These are phyloP conservation scores for Pterula multifida DNA, from an alignment of 1,284 basidiomycete genomes.

Conservation along the genomic window DNA sequence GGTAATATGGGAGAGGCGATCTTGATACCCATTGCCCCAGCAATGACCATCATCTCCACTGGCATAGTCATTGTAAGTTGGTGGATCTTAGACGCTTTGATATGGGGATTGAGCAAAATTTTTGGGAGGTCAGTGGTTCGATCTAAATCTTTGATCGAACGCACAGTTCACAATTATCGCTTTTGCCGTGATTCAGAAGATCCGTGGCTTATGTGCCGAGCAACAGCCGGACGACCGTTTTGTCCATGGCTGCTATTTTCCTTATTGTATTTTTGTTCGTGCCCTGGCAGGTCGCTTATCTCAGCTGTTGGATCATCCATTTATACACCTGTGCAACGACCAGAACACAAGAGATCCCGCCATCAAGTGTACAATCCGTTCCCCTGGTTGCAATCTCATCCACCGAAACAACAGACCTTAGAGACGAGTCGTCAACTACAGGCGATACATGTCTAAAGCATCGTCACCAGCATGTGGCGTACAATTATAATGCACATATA, in stretches of 20 bases:
- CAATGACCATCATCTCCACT: conserved; percentile 40
- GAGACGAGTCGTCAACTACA: background rate
- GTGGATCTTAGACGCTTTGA: conserved; percentile 31
- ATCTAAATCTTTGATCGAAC: background rate
- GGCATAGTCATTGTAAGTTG: conserved; percentile 53
- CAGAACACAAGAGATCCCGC: conserved; percentile 15
- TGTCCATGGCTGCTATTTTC: conserved; percentile 54
- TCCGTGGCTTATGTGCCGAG: conserved; percentile 25
- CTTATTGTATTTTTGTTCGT: conserved; percentile 60
- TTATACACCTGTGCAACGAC: conserved; percentile 42
- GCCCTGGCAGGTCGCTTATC: conserved; percentile 85
- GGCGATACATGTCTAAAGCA: background rate
- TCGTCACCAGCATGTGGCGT: conserved; percentile 14
- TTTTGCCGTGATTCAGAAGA: conserved; percentile 15
- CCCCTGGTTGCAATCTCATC: conserved; percentile 10
- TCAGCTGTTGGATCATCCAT: conserved; percentile 73
- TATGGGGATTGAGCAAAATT: conserved; percentile 30
- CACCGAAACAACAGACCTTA: background rate
- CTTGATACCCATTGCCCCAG: conserved; percentile 39
- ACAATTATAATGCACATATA: conserved; percentile 46
- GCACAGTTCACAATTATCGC: background rate
- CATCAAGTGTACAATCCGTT: conserved; percentile 10
- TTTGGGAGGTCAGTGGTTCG: conserved; percentile 24
- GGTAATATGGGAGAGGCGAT: conserved; percentile 41
- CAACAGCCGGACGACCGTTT: conserved; percentile 21